These are phyloP conservation scores for Eucalyptus brandiana DNA, from an alignment of 345 rosid genomes.

Conservation along the genomic window DNA sequence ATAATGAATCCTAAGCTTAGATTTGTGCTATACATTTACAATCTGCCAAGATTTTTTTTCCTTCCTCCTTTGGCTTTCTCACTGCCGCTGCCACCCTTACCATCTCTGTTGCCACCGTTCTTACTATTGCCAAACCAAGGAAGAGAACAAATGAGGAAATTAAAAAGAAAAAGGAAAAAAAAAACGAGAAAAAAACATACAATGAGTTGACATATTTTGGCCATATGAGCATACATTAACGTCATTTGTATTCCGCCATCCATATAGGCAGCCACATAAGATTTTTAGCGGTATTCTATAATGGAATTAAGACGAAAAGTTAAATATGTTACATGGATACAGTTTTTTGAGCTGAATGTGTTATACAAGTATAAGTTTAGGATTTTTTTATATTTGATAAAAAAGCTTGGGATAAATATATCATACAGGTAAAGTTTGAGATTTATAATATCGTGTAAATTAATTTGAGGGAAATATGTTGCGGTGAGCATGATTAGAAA, in stretches of 20 bases:
- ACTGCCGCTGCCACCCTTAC: neutral
- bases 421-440: accelerated
- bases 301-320: accelerated
- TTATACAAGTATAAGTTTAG: accelerated
- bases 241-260: accelerated
- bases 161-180: neutral
- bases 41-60: neutral
- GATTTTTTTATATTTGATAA: accelerated
- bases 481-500: no score
- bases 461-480: accelerated
- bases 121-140: neutral
- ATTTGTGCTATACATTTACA: no score
- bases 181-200: no score
- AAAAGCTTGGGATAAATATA: neutral
- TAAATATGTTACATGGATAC: accelerated
- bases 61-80: neutral
- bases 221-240: no score
- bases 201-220: neutral
- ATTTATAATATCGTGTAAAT: neutral
- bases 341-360: accelerated
- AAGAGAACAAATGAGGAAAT: neutral
- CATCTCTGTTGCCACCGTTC: neutral
- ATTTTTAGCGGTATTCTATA: accelerated
- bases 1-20: neutral
- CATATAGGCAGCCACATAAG: accelerated